Base-by-base conservation (phyloP, 2,329 filamentous ascomycete species). In the Dichotomopilus funicola region DNA sequence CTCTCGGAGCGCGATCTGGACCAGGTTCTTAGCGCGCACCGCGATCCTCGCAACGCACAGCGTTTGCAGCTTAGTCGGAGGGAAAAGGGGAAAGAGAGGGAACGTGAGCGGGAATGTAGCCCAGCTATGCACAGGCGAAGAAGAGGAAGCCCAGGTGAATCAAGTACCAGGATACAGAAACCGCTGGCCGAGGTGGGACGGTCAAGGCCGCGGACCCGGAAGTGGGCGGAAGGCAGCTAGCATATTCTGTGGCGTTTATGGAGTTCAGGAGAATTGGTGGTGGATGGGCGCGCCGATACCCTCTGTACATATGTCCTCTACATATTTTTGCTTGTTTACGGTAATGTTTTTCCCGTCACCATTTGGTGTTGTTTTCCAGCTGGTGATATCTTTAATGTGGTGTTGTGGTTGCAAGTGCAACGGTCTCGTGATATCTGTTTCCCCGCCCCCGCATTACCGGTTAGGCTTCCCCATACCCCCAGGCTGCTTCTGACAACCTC, bases 101-200 rank as follows among this genome's bases (percentile, higher is more conserved):
- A 27, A 27, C 19, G 19, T 27, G 19, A 27, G 19, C 19, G 70
- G 55, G 70, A 71, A 49, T 57, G 59, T 47, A 73, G 68, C 58
- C 68, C 72, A 42, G 65, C 65, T 48, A 64, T 67, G 49, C 56
- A 62, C 61, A 60, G 64, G 59, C 60, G 66, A 63, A 63, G 75
- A 62, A 73, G 75, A 41, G 27, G 48, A 60, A 76, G 74, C 68
- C 76, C 74, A 36, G 76, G 77, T 48, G 72, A 76, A 64, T 65
- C 70, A 54, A 58, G 72, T 41, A 74, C 75, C 53, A 76, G 74
- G 59, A 72, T 81, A 61, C 75, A 76, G 59, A 81, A 81, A 64
- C 65, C 72, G 53, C 65, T 67, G 56, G 65, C 72, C 54, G 75
- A 78, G 58, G 60, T 67, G 33, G 60, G 64, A 51, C 70, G 75